These are phyloP conservation scores for Medicago lupulina DNA, from an alignment of 306 rosid genomes.

Conservation along the genomic window DNA sequence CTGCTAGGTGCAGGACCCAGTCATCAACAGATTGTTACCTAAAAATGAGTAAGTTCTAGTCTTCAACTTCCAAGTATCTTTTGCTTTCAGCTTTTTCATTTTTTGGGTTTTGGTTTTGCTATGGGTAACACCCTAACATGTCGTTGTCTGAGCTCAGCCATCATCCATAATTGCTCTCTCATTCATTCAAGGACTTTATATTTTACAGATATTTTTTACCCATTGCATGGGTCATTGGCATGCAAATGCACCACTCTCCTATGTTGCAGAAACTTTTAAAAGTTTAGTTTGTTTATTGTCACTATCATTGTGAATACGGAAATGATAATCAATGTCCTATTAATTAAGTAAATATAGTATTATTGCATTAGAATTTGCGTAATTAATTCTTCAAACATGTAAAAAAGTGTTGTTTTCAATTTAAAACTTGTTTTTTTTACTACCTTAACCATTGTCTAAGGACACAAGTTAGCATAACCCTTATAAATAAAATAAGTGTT, in stretches of 20 bases:
- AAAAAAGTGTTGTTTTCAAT: no score
- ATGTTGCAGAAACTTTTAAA: constrained; percentile 42
- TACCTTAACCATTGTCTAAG: no score
- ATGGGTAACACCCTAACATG: constrained; percentile 22
- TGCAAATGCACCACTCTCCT: constrained; percentile 39
- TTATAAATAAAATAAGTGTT: no score
- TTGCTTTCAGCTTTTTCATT: constrained; percentile 23
- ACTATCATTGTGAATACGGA: no score
- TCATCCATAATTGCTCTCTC: constrained; percentile 45
- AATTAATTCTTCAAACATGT: no score
- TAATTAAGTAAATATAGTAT: no score
- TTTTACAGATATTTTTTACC: background rate
- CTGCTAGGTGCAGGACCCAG: constrained; percentile 25
- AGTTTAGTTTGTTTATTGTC: background rate
- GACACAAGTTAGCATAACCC: no score
- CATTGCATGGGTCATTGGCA: constrained; percentile 48
- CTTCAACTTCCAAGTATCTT: constrained; percentile 39
- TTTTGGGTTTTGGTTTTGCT: constrained; percentile 20
- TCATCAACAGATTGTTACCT: constrained; percentile 36
- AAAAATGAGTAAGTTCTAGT: constrained; percentile 43
- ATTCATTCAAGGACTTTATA: constrained; percentile 36
- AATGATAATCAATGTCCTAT: no score
- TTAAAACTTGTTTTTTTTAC: no score
- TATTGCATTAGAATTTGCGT: no score
- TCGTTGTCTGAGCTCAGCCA: constrained; percentile 34